These are phyloP conservation scores for Sphagnum contortum DNA, from an alignment of 225 moss, liverwort and hornwort genomes.

Conservation along the genomic window DNA sequence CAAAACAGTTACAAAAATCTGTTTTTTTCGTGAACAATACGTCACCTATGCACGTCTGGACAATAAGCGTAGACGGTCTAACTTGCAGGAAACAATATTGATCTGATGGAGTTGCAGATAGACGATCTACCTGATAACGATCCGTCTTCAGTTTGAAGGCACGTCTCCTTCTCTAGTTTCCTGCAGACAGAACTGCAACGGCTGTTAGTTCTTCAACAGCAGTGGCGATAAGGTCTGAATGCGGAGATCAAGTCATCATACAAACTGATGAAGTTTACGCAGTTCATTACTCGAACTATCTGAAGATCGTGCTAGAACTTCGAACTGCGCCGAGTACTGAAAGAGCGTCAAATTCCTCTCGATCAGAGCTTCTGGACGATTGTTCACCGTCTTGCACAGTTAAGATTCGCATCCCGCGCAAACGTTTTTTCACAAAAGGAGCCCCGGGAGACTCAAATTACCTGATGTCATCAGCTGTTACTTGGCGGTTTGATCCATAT, in stretches of 20 bases:
- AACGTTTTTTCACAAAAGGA: neutral
- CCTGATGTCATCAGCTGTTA: constrained; percentile 8
- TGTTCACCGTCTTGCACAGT: neutral
- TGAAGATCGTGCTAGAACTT: neutral
- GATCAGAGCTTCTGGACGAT: neutral
- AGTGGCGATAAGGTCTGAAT: too few relatives aligned
- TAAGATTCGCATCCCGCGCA: neutral
- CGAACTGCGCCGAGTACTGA: too few relatives aligned
- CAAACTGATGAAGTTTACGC: too few relatives aligned
- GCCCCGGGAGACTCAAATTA: constrained; percentile 46
- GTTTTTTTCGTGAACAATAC: too few relatives aligned
- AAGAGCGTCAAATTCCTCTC: neutral
- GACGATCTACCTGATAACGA: constrained; percentile 1
- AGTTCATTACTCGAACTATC: neutral
- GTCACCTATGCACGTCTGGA: too few relatives aligned
- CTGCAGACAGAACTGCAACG: constrained; percentile 6
- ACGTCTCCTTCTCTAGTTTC: constrained; percentile 4
- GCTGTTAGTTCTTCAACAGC: neutral
- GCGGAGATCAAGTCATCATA: too few relatives aligned
- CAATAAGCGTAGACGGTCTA: too few relatives aligned
- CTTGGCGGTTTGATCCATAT: constrained; percentile 52
- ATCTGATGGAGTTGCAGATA: too few relatives aligned
- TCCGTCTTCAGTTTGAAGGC: constrained; percentile 1
- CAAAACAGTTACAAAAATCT: too few relatives aligned
- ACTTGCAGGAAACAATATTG: too few relatives aligned